Evolutionary conservation across 176 grass and related monocot genomes (phyloP).

Genomic region (Pontederia paniculata): DNA sequence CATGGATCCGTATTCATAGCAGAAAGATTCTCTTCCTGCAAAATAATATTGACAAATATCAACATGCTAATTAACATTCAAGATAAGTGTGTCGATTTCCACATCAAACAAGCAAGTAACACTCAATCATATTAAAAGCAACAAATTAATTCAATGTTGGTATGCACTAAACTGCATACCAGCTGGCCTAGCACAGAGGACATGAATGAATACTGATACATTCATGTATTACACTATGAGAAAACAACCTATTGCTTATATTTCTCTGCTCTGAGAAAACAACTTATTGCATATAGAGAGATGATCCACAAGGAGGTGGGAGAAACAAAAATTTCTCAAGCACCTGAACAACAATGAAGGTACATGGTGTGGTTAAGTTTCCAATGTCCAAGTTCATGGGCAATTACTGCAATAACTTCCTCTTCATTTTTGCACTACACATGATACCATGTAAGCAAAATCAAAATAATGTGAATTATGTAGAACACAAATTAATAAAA

Average conservation of each 20-base stretch:
- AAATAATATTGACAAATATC: slow-evolving; percentile 7
- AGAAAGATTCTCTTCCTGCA: slow-evolving; percentile 95
- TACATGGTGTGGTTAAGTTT: slow-evolving; percentile 87
- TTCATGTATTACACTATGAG: too few species aligned
- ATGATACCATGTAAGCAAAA: slow-evolving; percentile 2
- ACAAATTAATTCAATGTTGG: too few species aligned
- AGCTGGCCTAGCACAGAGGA: too few species aligned
- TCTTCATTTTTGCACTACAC: slow-evolving; percentile 83
- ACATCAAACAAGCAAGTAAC: background rate
- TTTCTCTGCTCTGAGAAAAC: too few species aligned
- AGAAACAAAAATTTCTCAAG: slow-evolving; percentile 1
- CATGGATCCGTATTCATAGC: slow-evolving; percentile 97
- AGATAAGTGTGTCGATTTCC: background rate
- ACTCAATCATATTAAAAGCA: too few species aligned
- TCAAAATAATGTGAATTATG: background rate
- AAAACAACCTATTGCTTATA: too few species aligned
- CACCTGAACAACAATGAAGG: slow-evolving; percentile 91
- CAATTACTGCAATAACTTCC: slow-evolving; percentile 97
- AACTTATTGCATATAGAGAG: too few species aligned
- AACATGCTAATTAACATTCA: background rate
- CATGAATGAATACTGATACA: too few species aligned
- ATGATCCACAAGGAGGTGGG: too few species aligned
- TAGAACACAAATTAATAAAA: too few species aligned
- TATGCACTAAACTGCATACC: too few species aligned
- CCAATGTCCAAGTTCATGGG: slow-evolving; percentile 99